Percentiles rank a stretch among this genome's conserved stretches.
These are phyloP conservation scores for Wickerhamomyces chaumierensis DNA, from an alignment of 805 yeast species.

Conservation along the genomic window DNA sequence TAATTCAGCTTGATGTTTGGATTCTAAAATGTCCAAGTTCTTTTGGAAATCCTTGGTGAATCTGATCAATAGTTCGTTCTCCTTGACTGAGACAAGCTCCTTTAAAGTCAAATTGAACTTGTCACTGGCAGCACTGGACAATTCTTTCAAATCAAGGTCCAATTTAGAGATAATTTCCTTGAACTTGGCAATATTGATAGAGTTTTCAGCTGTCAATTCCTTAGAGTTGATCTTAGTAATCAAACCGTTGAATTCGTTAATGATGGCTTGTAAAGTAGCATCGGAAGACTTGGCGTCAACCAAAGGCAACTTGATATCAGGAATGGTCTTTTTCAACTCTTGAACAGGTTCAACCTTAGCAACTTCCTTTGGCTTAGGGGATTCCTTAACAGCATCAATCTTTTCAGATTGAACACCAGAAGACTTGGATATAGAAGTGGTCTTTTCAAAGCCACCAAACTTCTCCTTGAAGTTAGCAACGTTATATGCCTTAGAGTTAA, in stretches of 20 bases:
- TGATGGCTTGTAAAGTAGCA: constrained; percentile 13
- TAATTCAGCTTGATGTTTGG: constrained; percentile 47
- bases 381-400: constrained; percentile 18
- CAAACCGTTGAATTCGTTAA: constrained; percentile 15
- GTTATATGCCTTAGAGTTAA: constrained; percentile 17
- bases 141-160: constrained; percentile 12
- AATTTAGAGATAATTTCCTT: constrained; percentile 8
- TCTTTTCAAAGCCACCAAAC: constrained; percentile 26
- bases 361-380: constrained; percentile 10
- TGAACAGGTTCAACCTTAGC: constrained; percentile 7
- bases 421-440: constrained; percentile 25
- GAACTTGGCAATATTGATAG: constrained; percentile 7
- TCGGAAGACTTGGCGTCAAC: constrained; percentile 22
- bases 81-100: constrained; percentile 23
- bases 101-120: constrained; percentile 10
- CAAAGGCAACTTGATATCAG: constrained; percentile 12
- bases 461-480: constrained; percentile 26
- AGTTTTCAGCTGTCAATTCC: constrained; percentile 7
- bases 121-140: constrained; percentile 6
- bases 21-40: constrained; percentile 51
- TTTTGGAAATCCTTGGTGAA: constrained; percentile 49
- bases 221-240: constrained; percentile 15
- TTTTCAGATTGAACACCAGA: constrained; percentile 25
- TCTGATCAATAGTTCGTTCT: constrained; percentile 45
- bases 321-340: constrained; percentile 7